Percentiles rank a stretch among this genome's conserved stretches.
These are phyloP conservation scores for Paraurostyla sp. DNA, from an alignment of 73 alveolate genomes.

Conservation along the genomic window DNA sequence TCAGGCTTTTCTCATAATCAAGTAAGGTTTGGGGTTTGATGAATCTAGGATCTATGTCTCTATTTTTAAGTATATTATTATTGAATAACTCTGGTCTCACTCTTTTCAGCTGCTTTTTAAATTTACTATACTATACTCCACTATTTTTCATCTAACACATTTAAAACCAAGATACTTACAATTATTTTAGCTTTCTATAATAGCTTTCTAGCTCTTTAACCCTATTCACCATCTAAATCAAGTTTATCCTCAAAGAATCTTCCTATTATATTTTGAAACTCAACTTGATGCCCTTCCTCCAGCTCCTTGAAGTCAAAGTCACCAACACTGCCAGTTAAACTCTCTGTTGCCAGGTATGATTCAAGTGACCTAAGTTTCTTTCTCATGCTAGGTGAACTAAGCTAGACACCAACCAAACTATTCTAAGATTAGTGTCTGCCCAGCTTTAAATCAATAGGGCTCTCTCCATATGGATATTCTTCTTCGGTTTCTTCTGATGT, in stretches of 20 bases:
- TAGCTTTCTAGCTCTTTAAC: background rate
- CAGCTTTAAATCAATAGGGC: no score
- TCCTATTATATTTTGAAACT: background rate
- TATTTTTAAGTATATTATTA: background rate
- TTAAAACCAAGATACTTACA: background rate
- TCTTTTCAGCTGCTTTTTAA: background rate
- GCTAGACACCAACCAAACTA: background rate
- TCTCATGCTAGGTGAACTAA: background rate
- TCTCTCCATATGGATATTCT: no score
- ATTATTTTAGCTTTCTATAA: background rate
- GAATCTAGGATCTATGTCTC: slow-evolving; percentile 8
- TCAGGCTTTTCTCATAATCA: slow-evolving; percentile 5
- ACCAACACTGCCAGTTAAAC: slow-evolving; percentile 23
- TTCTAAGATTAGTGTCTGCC: background rate
- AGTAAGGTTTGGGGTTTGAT: slow-evolving; percentile 5
- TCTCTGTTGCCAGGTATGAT: slow-evolving; percentile 6
- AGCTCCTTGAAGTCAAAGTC: background rate
- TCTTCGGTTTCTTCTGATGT: no score
- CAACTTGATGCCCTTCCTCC: background rate
- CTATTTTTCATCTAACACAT: slow-evolving; percentile 1
- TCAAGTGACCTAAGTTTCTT: background rate
- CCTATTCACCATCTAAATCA: background rate
- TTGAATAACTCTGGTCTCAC: slow-evolving; percentile 2
- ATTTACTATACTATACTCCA: slow-evolving; percentile 1
- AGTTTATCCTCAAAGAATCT: background rate